Percentiles rank a stretch among this genome's conserved stretches.
These are phyloP conservation scores for Neofusicoccum sp. DNA, from an alignment of 2,329 filamentous ascomycete species.

Conservation along the genomic window DNA sequence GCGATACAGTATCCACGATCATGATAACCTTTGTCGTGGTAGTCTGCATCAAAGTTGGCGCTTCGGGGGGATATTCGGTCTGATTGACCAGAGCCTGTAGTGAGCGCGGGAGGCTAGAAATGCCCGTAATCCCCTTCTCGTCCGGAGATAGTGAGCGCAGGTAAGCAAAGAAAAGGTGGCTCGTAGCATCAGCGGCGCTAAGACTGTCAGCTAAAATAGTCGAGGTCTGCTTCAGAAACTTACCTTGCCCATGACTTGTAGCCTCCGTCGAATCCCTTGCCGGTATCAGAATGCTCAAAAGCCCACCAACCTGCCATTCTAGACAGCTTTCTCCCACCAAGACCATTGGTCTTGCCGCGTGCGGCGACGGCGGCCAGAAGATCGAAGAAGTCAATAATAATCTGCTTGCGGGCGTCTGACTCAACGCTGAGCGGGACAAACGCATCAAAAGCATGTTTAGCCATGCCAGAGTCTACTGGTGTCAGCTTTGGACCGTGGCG, in stretches of 20 bases:
- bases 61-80: constrained; percentile 88
- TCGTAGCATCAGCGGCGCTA: constrained; percentile 91
- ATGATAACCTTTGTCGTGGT: constrained; percentile 88
- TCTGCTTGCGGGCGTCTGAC: constrained; percentile 77
- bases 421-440: constrained; percentile 95
- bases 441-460: constrained; percentile 89
- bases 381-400: constrained; percentile 97
- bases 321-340: constrained; percentile 90
- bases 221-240: constrained; percentile 29
- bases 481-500: constrained; percentile 15
- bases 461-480: constrained; percentile 77
- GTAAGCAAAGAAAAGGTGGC: constrained; percentile 97
- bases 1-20: constrained; percentile 93
- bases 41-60: constrained; percentile 72
- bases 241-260: constrained; percentile 86
- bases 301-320: constrained; percentile 98
- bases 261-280: constrained; percentile 89
- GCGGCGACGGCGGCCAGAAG: constrained; percentile 86
- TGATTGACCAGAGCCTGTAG: constrained; percentile 87
- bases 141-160: constrained; percentile 87
- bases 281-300: constrained; percentile 84
- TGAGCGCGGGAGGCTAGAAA: constrained; percentile 83
- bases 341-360: constrained; percentile 87
- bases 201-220: constrained; percentile 27
- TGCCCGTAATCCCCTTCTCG: constrained; percentile 67